phyloP scores from a whole-genome alignment of 2,329 filamentous ascomycete genomes.

The Didymella pinodella region DNA sequence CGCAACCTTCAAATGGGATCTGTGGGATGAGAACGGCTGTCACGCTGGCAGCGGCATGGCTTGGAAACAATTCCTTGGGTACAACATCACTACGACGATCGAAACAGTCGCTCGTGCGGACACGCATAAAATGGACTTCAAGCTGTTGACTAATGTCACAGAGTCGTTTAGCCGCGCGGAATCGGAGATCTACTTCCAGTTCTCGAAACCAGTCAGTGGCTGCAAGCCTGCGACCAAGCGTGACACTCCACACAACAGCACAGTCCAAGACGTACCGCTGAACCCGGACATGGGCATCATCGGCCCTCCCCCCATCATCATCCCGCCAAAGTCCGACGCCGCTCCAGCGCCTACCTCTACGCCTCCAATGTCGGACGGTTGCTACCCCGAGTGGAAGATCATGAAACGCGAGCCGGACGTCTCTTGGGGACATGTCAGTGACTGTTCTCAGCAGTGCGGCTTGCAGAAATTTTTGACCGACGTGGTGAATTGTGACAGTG shows the following conservation, averaged over 20 bases:
- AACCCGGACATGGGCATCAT: too few species aligned
- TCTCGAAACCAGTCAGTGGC: background rate
- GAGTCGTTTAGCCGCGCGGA: background rate
- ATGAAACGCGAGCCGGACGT: background rate
- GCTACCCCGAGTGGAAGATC: slow-evolving; percentile 4
- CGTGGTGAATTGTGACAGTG: slow-evolving; percentile 2
- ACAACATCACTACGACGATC: background rate
- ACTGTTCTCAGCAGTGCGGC: slow-evolving; percentile 9
- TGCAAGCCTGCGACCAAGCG: background rate
- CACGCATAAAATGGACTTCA: background rate
- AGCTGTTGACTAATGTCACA: slow-evolving; percentile 2
- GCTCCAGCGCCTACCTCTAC: too few species aligned
- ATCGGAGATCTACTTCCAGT: slow-evolving; percentile 7
- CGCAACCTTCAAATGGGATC: slow-evolving; percentile 8
- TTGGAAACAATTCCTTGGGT: background rate
- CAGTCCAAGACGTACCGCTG: too few species aligned
- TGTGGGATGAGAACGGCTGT: slow-evolving; percentile 22
- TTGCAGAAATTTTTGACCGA: background rate
- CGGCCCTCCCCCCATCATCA: too few species aligned
- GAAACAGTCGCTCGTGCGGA: background rate
- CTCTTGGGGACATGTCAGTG: slow-evolving; percentile 4
- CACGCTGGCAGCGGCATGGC: slow-evolving; percentile 7
- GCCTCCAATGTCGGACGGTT: background rate
- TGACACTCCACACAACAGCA: too few species aligned
- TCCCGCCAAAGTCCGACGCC: too few species aligned